These are phyloP conservation scores for Termitomyces eurrhizus DNA, from an alignment of 768 basidiomycete genomes.

Conservation along the genomic window DNA sequence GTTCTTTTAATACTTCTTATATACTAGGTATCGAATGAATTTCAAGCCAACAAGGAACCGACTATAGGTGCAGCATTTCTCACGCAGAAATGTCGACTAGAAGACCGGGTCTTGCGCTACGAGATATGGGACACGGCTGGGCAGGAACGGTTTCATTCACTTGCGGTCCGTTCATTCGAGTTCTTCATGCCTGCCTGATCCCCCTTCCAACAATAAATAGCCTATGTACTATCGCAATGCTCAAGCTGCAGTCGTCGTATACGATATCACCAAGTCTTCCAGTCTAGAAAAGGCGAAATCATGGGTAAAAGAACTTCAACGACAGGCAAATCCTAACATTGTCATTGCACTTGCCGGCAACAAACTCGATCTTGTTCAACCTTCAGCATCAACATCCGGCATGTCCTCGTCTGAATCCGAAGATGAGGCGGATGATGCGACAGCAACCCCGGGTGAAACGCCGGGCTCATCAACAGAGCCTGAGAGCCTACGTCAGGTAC, in stretches of 20 bases:
- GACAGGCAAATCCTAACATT: conserved; percentile 98
- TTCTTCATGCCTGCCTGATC: conserved; percentile 10
- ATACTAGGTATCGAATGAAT: conserved; percentile 87
- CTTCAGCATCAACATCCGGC: conserved; percentile 49
- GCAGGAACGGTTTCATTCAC: conserved; percentile 96
- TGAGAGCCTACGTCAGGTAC: conserved; percentile 84
- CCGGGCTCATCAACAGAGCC: conserved; percentile 51
- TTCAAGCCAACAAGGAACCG: conserved; percentile 98
- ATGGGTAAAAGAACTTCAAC: conserved; percentile 98
- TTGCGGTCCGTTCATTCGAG: conserved; percentile 60
- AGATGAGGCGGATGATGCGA: conserved; percentile 92
- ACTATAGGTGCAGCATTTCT: conserved; percentile 97
- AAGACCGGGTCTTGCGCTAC: conserved; percentile 89
- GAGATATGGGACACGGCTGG: conserved; percentile 98
- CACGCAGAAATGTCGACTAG: conserved; percentile 92
- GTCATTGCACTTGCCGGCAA: conserved; percentile 98
- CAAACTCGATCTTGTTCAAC: conserved; percentile 88
- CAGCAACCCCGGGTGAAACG: conserved; percentile 75
- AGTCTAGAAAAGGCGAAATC: conserved; percentile 99
- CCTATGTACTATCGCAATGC: conserved; percentile 99
- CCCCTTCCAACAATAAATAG: conserved; percentile 37
- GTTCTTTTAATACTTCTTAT: conserved; percentile 14
- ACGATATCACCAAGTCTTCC: conserved; percentile 93
- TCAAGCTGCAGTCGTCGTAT: conserved; percentile 96
- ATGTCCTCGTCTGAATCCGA: conserved; percentile 65